Conservation (phyloP, 495 filamentous ascomycete species). For the Aspergillus biplanus region DNA sequence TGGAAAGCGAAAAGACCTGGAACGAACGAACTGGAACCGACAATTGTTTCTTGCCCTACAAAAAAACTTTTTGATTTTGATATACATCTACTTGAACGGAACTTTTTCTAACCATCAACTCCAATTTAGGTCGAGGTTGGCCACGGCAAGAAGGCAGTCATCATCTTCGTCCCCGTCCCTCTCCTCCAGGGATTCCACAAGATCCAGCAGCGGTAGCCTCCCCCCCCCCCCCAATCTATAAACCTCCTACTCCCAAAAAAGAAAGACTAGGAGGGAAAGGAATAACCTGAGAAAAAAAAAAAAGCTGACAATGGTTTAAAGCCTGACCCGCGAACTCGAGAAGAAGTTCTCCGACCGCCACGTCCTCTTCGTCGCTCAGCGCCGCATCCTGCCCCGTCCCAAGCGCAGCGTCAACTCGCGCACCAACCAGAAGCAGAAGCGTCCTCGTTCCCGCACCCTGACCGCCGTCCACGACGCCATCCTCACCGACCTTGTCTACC, state of each 20-base stretch:
- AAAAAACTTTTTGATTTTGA: no score
- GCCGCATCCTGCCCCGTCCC: slow-evolving; percentile 96
- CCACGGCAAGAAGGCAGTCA: slow-evolving; percentile 99
- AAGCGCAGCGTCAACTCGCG: slow-evolving; percentile 94
- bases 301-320: slow-evolving; percentile 35
- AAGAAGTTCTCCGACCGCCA: slow-evolving; percentile 99
- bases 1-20: no score
- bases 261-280: slow-evolving; percentile 14
- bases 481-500: slow-evolving; percentile 94
- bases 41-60: no score
- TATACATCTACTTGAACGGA: not conserved
- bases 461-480: slow-evolving; percentile 98
- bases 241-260: not conserved
- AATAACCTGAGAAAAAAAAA: slow-evolving; percentile 20
- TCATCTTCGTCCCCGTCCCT: slow-evolving; percentile 99
- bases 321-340: slow-evolving; percentile 99
- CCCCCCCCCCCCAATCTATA: slow-evolving; percentile 9
- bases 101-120: slow-evolving; percentile 32
- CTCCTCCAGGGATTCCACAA: slow-evolving; percentile 94
- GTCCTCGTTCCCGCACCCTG: slow-evolving; percentile 93
- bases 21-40: not conserved
- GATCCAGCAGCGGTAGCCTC: slow-evolving; percentile 94
- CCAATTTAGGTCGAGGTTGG: slow-evolving; percentile 87
- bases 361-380: slow-evolving; percentile 96
- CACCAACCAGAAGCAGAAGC: slow-evolving; percentile 95